A percentile compares a stretch with the other conserved stretches of the same genome.
These are phyloP conservation scores for Fraxinus latifolia DNA, from an alignment of 305 asterid genomes.

Conservation along the genomic window DNA sequence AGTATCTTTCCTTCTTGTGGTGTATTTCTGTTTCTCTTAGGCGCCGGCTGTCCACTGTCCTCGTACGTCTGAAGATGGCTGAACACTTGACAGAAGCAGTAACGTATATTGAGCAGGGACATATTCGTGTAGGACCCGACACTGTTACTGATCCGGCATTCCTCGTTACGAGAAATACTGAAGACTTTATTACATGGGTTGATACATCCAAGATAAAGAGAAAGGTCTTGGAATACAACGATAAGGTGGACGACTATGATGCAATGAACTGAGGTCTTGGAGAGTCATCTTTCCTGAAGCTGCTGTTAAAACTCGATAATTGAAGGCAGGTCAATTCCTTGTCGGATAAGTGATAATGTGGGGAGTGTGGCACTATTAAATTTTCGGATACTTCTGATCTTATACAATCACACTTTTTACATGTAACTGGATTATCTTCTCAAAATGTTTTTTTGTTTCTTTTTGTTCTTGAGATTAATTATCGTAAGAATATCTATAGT, in stretches of 20 bases:
- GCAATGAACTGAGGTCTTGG: conserved; percentile 49
- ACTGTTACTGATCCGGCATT: conserved; percentile 77
- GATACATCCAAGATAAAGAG: conserved; percentile 91
- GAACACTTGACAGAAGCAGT: conserved; percentile 92
- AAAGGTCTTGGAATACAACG: conserved; percentile 79
- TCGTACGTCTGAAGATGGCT: conserved; percentile 73
- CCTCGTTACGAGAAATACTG: conserved; percentile 87
- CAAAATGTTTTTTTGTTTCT: background rate
- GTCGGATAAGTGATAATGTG: background rate
- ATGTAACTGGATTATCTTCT: background rate
- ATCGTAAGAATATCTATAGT: background rate
- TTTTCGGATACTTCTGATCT: background rate
- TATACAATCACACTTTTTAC: background rate
- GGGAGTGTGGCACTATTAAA: background rate
- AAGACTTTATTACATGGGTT: conserved; percentile 96
- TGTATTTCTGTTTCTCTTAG: conserved; percentile 34
- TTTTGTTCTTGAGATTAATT: background rate
- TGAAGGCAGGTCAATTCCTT: background rate
- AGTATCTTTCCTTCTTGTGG: background rate
- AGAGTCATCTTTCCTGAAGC: background rate
- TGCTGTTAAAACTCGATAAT: background rate
- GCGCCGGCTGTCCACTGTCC: conserved; percentile 75
- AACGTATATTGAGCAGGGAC: conserved; percentile 90
- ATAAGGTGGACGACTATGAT: conserved; percentile 86
- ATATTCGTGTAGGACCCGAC: conserved; percentile 91